A percentile compares a stretch with the other conserved stretches of the same genome.
Evolutionary conservation across 257 asterid genomes (phyloP).

Genomic region (Thymus mandschuricus): DNA sequence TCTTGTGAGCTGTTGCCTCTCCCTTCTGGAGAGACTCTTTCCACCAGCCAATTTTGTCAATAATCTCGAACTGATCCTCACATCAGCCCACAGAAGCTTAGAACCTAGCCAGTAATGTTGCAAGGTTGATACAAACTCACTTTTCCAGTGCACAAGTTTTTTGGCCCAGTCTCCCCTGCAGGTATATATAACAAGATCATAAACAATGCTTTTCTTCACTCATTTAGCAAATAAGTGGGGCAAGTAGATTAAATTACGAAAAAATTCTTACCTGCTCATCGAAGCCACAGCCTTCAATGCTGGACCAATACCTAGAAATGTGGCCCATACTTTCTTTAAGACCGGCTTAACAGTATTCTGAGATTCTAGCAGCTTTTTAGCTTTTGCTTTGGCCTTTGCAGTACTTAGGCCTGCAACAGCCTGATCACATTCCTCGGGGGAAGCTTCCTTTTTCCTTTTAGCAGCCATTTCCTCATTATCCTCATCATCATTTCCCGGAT

Average conservation of each 20-base stretch:
- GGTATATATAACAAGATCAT: conserved; percentile 19
- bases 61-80: conserved; percentile 84
- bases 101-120: conserved; percentile 91
- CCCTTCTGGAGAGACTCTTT: conserved; percentile 84
- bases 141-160: conserved; percentile 77
- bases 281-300: conserved; percentile 77
- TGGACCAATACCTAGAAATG: conserved; percentile 75
- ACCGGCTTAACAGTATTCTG: conserved; percentile 49
- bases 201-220: conserved; percentile 6
- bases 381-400: conserved; percentile 91
- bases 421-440: conserved; percentile 93
- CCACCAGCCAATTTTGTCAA: conserved; percentile 84
- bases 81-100: conserved; percentile 94
- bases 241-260: background rate
- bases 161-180: conserved; percentile 88
- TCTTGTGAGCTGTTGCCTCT: conserved; percentile 88
- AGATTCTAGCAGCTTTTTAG: conserved; percentile 68
- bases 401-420: conserved; percentile 83
- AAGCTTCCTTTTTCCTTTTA: conserved; percentile 75
- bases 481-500: conserved; percentile 63
- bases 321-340: conserved; percentile 62
- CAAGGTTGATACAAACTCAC: conserved; percentile 77
- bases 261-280: conserved; percentile 68
- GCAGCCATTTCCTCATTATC: conserved; percentile 52
- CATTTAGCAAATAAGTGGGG: conserved; percentile 11